Evolutionary conservation across 345 rosid genomes (phyloP).

Genomic region (Euphorbia tirucalli): DNA sequence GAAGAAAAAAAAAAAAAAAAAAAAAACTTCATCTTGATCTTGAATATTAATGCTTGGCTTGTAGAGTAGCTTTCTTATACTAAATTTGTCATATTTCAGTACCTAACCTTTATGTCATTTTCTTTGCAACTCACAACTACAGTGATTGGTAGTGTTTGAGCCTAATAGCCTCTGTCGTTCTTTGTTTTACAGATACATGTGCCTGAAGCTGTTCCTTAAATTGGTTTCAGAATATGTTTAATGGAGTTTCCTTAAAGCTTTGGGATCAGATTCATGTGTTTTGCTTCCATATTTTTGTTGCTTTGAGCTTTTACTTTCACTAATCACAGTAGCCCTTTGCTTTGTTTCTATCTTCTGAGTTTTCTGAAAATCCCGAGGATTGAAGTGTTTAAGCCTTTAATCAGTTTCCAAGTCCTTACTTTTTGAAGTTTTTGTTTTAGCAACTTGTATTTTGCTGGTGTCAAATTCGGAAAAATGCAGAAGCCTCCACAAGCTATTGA

Average conservation of each 20-base stretch:
- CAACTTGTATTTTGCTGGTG: constrained; percentile 6
- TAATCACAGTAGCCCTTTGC: constrained; percentile 7
- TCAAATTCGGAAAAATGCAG: constrained; percentile 26
- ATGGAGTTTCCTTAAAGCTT: too few relatives aligned
- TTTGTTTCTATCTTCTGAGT: too few relatives aligned
- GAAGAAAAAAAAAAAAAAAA: too few relatives aligned
- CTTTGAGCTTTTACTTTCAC: not conserved
- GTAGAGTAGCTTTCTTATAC: too few relatives aligned
- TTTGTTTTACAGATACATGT: constrained; percentile 36
- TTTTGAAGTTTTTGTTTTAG: constrained; percentile 10
- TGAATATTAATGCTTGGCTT: too few relatives aligned
- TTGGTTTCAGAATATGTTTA: too few relatives aligned
- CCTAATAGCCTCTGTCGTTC: constrained; percentile 9
- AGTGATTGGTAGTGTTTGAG: constrained; percentile 1
- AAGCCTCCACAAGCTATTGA: constrained; percentile 27
- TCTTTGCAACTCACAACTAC: constrained; percentile 15
- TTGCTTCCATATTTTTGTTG: too few relatives aligned
- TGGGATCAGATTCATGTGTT: too few relatives aligned
- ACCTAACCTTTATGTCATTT: too few relatives aligned
- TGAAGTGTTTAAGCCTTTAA: not conserved
- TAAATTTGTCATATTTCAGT: too few relatives aligned
- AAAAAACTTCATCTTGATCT: too few relatives aligned
- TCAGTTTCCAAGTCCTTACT: constrained; percentile 13
- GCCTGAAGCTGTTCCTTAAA: not conserved
- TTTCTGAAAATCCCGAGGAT: too few relatives aligned